These are phyloP conservation scores for Bocquillonia castaneifolia DNA, from an alignment of 441 rosid species.

Conservation along the genomic window DNA sequence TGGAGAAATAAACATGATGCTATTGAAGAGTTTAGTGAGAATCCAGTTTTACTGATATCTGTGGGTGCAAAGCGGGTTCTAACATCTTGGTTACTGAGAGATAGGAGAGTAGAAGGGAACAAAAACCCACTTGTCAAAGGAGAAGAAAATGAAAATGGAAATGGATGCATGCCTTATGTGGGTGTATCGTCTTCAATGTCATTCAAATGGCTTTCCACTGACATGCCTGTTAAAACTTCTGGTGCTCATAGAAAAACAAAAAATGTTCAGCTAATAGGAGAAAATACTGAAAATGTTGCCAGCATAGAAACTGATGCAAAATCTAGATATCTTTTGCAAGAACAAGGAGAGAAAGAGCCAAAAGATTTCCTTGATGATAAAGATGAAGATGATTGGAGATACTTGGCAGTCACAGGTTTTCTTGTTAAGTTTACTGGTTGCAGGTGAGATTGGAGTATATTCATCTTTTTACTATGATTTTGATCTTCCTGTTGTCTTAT, in stretches of 20 bases:
- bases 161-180: constrained; percentile 25
- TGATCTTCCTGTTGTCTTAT: background rate
- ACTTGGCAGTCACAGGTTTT: constrained; percentile 88
- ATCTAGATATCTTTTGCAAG: constrained; percentile 22
- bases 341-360: constrained; percentile 24
- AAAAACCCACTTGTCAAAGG: constrained; percentile 23
- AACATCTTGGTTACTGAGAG: constrained; percentile 78
- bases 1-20: constrained; percentile 22
- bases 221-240: constrained; percentile 71
- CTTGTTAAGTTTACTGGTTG: constrained; percentile 69
- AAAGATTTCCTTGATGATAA: constrained; percentile 36
- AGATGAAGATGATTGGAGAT: constrained; percentile 92
- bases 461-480: background rate
- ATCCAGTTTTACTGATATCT: constrained; percentile 66
- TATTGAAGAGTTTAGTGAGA: constrained; percentile 31
- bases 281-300: constrained; percentile 23
- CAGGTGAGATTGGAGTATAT: constrained; percentile 43
- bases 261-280: constrained; percentile 25
- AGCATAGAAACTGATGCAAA: constrained; percentile 24
- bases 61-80: constrained; percentile 93
- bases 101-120: constrained; percentile 31
- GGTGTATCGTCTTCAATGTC: constrained; percentile 55
- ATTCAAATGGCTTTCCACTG: constrained; percentile 94
- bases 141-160: constrained; percentile 21
- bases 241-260: constrained; percentile 34